Conservation (phyloP, 1,139 yeast genomes). For the Geotrichum aggregatum region DNA sequence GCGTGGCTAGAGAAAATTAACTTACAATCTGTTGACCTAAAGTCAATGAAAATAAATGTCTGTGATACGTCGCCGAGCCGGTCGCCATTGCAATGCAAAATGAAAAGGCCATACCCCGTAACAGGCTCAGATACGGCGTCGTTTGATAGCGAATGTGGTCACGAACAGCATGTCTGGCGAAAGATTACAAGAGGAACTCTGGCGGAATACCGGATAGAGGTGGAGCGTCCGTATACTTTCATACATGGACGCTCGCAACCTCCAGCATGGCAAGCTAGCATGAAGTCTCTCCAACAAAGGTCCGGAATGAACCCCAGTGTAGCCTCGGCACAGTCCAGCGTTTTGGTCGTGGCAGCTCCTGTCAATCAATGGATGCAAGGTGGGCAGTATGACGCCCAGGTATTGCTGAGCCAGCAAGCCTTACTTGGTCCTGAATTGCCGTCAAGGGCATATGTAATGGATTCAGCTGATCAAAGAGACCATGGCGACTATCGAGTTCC, state of each 20-base stretch:
- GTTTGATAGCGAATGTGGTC: conserved; percentile 16
- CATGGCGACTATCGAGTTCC: no score
- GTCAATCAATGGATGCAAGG: no score
- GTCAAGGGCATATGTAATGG: no score
- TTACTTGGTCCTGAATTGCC: no score
- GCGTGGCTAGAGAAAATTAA: conserved; percentile 25
- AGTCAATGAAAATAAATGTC: background rate
- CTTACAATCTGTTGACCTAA: background rate
- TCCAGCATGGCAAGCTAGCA: conserved; percentile 11
- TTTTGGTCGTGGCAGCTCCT: no score
- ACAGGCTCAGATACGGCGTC: conserved; percentile 21
- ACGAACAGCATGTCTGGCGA: conserved; percentile 25
- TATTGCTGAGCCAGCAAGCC: no score
- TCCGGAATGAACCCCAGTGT: no score
- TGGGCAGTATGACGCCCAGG: no score
- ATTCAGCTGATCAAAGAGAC: no score
- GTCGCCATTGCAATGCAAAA: conserved; percentile 11
- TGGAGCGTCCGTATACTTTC: conserved; percentile 14
- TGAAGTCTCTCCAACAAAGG: background rate
- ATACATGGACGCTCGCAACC: background rate
- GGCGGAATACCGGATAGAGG: conserved; percentile 25
- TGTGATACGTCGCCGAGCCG: conserved; percentile 1
- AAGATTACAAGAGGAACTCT: conserved; percentile 22
- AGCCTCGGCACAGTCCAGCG: no score
- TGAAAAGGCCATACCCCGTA: conserved; percentile 20